Evolutionary conservation across 2,329 filamentous ascomycete genomes (phyloP), one percentile per base, ranked within the genome.

Genomic region (Fusarium pseudocircinatum): DNA sequence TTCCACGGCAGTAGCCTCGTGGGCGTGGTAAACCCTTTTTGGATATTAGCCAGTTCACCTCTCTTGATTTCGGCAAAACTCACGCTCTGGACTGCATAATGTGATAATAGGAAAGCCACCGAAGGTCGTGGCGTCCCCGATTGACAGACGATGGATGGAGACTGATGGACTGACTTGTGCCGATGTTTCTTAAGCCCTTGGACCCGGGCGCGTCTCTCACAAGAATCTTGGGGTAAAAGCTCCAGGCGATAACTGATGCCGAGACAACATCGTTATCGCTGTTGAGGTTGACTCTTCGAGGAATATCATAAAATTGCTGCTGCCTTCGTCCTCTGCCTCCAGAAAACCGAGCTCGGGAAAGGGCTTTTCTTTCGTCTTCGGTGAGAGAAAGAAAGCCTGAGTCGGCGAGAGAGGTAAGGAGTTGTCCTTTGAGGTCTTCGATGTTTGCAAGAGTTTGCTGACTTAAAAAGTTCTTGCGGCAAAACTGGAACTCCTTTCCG

Each of bases 181-280:
- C 91, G 67, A 98, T 91, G 75, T 98, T 98, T 62, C 95, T 92
- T 87, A 95, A 93, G 18, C 94, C 94, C 84, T 95, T 97, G 32
- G 85, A 85, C 28, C 85, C 86, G 0, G 84, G 83, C 56, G 90
- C 91, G 77, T 98, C 95, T 63, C 93, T 90, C 32, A 93, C 90
- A 7, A 98, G 87, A 22, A 99, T 88, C 78, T 97, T 98, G 2
- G 96, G 96, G 78, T 99, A 98, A 84, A 99, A 97, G 59, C 94
- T 95, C 90, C 94, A 97, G 1, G 95, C 93, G 75, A 98, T 93
- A 46, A 98, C 93, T 0, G 95, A 93, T 68, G 92, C 90, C 11
- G 94, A 87, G 30, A 98, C 87, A 2, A 91, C 78, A 75, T 99
- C 95, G 70, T 97, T 96, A 61, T 92, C 88, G 72, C 93, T 95